These are phyloP conservation scores for Phytophthora podocarpi DNA, from an alignment of 352 stramenopile species.

Conservation along the genomic window DNA sequence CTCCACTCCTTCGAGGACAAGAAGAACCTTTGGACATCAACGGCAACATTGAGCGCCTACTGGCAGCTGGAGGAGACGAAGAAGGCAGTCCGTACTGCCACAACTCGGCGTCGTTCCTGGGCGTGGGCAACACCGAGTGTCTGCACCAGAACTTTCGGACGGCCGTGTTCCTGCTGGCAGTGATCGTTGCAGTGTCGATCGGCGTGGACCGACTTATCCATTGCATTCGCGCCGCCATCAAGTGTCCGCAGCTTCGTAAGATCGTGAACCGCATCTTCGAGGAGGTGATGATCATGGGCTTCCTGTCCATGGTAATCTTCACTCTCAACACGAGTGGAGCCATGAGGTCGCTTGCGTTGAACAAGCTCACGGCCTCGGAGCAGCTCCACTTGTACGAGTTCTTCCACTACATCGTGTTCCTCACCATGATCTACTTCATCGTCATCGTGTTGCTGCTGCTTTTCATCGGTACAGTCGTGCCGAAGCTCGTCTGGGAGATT, in stretches of 20 bases:
- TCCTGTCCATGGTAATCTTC: slow-evolving; percentile 91
- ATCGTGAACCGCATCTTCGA: slow-evolving; percentile 90
- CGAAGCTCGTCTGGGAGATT: slow-evolving; percentile 76
- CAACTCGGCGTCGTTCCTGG: slow-evolving; percentile 68
- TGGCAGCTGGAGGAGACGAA: slow-evolving; percentile 12
- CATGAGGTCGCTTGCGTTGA: slow-evolving; percentile 54
- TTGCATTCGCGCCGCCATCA: slow-evolving; percentile 53
- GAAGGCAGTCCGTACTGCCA: slow-evolving; percentile 42
- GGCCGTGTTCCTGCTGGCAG: slow-evolving; percentile 71
- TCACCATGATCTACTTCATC: slow-evolving; percentile 91
- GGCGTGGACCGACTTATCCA: slow-evolving; percentile 64
- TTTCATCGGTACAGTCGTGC: slow-evolving; percentile 84
- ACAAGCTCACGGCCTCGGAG: slow-evolving; percentile 55
- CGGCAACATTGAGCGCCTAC: slow-evolving; percentile 4
- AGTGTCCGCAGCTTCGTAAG: slow-evolving; percentile 78
- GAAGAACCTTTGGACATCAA: background rate
- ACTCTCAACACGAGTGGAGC: slow-evolving; percentile 83
- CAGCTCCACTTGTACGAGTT: slow-evolving; percentile 90
- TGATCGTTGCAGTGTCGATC: slow-evolving; percentile 82
- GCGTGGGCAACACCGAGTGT: slow-evolving; percentile 82
- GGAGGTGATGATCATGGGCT: slow-evolving; percentile 89
- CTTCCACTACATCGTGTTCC: slow-evolving; percentile 91
- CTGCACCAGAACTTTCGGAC: slow-evolving; percentile 75
- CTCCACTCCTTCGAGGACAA: slow-evolving; percentile 10
- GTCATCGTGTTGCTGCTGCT: slow-evolving; percentile 84